phyloP scores from a whole-genome alignment of 352 stramenopile species.

The Phytopythium kandeliae region DNA sequence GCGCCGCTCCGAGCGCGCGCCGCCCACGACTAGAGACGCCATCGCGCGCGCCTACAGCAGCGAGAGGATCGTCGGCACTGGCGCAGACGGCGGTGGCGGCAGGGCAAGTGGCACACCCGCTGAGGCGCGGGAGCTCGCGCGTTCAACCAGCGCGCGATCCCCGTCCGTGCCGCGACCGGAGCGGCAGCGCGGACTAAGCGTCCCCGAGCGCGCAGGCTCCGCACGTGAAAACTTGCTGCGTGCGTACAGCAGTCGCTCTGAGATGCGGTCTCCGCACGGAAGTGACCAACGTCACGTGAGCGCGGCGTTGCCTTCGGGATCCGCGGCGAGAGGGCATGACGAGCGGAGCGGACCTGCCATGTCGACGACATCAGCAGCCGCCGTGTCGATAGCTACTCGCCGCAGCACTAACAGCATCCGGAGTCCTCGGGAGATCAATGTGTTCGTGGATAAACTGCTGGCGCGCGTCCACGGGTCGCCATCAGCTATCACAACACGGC shows the following conservation, averaged over 20 bases:
- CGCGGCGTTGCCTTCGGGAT: conserved; percentile 6
- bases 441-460: conserved; percentile 53
- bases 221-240: not conserved
- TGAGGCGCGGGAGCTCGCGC: not conserved
- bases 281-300: not conserved
- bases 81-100: not conserved
- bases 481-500: conserved; percentile 49
- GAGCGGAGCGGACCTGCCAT: conserved; percentile 1
- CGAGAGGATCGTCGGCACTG: not conserved
- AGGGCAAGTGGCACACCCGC: not conserved
- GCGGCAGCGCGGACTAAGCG: conserved; percentile 6
- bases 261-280: not conserved
- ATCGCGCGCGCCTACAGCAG: conserved; percentile 10
- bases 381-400: conserved; percentile 25
- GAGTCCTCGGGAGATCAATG: conserved; percentile 39
- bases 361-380: conserved; percentile 17
- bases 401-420: conserved; percentile 14
- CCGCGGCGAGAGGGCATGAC: conserved; percentile 5
- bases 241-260: conserved; percentile 2
- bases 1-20: conserved; percentile 26
- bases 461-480: conserved; percentile 41
- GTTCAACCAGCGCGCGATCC: conserved; percentile 4
- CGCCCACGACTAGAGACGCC: conserved; percentile 10
- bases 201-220: not conserved
- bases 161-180: not conserved